A percentile compares a stretch with the other conserved stretches of the same genome.
These are phyloP conservation scores for Rhamnella rubrinervis DNA, from an alignment of 331 rosid genomes.

Conservation along the genomic window DNA sequence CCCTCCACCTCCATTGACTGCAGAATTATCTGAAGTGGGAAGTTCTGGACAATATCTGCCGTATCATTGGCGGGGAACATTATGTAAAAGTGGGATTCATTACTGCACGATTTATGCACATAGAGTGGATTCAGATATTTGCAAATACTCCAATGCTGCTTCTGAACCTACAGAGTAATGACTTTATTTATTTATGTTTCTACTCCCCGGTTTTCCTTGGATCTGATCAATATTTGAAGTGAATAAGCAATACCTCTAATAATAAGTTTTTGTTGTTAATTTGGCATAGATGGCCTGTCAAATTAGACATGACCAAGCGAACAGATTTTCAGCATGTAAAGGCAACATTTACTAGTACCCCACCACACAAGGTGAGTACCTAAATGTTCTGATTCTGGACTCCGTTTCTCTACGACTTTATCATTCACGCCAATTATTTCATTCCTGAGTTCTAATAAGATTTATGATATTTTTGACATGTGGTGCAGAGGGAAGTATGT, in stretches of 20 bases:
- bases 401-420: background rate
- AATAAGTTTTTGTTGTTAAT: conserved; percentile 21
- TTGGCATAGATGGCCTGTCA: conserved; percentile 87
- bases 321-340: conserved; percentile 83
- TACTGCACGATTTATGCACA: conserved; percentile 79
- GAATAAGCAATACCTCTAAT: conserved; percentile 11
- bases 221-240: conserved; percentile 14
- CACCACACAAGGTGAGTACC: conserved; percentile 72
- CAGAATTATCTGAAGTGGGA: conserved; percentile 48
- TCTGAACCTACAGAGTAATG: conserved; percentile 85
- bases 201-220: conserved; percentile 11
- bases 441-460: background rate
- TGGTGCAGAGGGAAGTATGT: conserved; percentile 88
- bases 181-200: conserved; percentile 8
- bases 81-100: conserved; percentile 91
- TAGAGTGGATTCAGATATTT: conserved; percentile 64
- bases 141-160: conserved; percentile 67
- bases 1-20: conserved; percentile 65
- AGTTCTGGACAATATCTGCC: conserved; percentile 41
- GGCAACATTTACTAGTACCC: conserved; percentile 73
- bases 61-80: conserved; percentile 77
- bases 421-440: background rate
- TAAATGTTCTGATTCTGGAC: conserved; percentile 17
- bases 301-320: conserved; percentile 93
- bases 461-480: conserved; percentile 6